Evolutionary conservation across 768 basidiomycete species (phyloP), one percentile per base, ranked within the genome.

Genomic region (Collybia mongolica): DNA sequence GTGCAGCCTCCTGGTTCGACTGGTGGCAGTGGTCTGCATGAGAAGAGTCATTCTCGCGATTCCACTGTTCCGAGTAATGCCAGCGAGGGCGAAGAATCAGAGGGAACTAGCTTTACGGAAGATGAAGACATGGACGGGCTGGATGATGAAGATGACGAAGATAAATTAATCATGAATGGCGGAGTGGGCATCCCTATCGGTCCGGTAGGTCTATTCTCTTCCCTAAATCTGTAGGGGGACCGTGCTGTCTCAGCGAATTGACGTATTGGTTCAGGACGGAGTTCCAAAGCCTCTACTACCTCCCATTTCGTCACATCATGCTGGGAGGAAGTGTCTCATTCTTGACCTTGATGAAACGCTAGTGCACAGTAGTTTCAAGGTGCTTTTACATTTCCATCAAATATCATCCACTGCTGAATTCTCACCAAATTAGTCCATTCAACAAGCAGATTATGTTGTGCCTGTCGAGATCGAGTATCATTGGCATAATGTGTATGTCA

Each of bases 401-500:
- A 38, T n/a, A 46, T 53, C 38, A 20, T 40, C 35, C 11, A 37
- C 18, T 19, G 24, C 17, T 20, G 44, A 54, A 46, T 58, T 46
- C 17, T 38, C 26, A 36, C 44, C 42, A 28, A 22, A 53, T 12
- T 64, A 98, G 95, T 90, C 94, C 48, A 92, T 98, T 60, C 81
- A 79, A 56, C 90, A 93, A 61, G 94, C 96, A 24, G 97, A 99
- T 73, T 99, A 93, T 68, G 92, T 98, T 55, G 96, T 99, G 2
- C 97, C 97, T 4, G 97, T 99, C 20, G 97, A 98, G 70, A 99
- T 99, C 55, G 97, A 99, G 65, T 94, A 91, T 57, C 90, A 97
- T 64, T 91, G 89, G 81, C 97, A 99, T 67, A 98, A 99, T 63
- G 94, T 98, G 57, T 98, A 98, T 71, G 97, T 98, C 43, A 91